Evolutionary conservation across 2,329 filamentous ascomycete species (phyloP), one percentile per base, ranked within the genome.

Genomic region (Fusarium sp.): DNA sequence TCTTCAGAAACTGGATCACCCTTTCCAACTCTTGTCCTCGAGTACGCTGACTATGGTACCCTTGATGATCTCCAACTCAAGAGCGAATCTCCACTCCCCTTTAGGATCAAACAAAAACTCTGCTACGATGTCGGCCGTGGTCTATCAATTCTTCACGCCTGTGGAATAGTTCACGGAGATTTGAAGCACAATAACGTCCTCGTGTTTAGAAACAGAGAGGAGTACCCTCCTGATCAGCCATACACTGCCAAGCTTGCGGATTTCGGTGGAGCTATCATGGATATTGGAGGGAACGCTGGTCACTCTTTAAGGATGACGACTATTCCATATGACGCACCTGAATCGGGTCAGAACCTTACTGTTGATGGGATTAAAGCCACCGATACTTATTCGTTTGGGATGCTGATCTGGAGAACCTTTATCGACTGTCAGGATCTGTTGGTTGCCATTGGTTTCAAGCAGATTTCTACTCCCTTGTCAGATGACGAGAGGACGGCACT

Each of bases 161-260:
- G 62, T 29, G 52, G 52, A 7, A 58, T 64, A 13, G 34, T 64
- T 9, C 62, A 64, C 7, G 62, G 62, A 3, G 62, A 64, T 22
- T 13, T 64, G 20, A 64, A 64, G 2, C 62, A 58, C 29, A 40
- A 47, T 4, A 64, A 64, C 8, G 52, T 64, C n/a, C 16, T 64
- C 4, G 35, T 64, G 20, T 64, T 64, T 22, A 45, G 6, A 20
- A 58, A 58, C 13, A 38, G 38, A 11, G 24, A 58, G 10, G 35
- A 27, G 7, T 47, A 58, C 18, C 61, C 61, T 6, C 61, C 50
- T 10, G 27, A 57, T 18, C 50, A 58, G 14, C 52, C 62, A 11
- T 64, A 64, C 29, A 47, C 38, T 2, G 62, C 62, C 37, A 64
- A 64, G n/a, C 52, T 64, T 1, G 52, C 62, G 9, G 62, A 64